A percentile compares a stretch with the other conserved stretches of the same genome.
These are phyloP conservation scores for Lepidium sativum DNA, from an alignment of 345 rosid genomes.

Conservation along the genomic window DNA sequence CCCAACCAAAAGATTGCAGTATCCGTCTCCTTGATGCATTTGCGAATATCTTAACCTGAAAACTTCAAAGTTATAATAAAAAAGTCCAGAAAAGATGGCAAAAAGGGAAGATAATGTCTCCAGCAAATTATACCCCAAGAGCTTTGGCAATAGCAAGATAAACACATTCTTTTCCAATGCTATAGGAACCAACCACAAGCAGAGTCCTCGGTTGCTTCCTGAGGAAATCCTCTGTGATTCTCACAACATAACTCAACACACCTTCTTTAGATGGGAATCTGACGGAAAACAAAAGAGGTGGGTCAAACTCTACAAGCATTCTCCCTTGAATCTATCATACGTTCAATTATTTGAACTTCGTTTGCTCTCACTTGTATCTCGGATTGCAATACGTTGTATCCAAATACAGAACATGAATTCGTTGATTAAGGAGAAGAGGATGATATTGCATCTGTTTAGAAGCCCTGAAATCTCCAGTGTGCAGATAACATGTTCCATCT, in stretches of 20 bases:
- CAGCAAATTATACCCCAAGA: constrained; percentile 41
- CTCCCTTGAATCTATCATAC: not conserved
- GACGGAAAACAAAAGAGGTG: not conserved
- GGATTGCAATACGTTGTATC: constrained; percentile 85
- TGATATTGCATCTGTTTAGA: constrained; percentile 51
- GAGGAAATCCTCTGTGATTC: constrained; percentile 43
- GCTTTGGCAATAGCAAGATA: constrained; percentile 72
- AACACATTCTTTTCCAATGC: constrained; percentile 76
- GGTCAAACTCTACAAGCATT: not conserved
- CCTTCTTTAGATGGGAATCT: constrained; percentile 77
- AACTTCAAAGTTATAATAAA: not conserved
- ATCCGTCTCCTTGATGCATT: constrained; percentile 54
- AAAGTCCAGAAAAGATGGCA: not conserved
- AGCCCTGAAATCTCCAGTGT: constrained; percentile 88
- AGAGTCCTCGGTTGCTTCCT: constrained; percentile 62
- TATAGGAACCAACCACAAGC: constrained; percentile 68
- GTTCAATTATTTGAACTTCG: not conserved
- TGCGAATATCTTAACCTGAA: constrained; percentile 57
- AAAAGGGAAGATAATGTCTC: not conserved
- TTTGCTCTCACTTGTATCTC: constrained; percentile 45
- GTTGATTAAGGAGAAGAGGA: constrained; percentile 41
- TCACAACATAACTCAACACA: constrained; percentile 49
- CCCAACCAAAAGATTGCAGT: constrained; percentile 59
- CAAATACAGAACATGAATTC: constrained; percentile 55
- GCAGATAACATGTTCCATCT: constrained; percentile 53